Evolutionary conservation across 768 basidiomycete genomes (phyloP), one percentile per base, ranked within the genome.

Genomic region (Tylopilus felleus): DNA sequence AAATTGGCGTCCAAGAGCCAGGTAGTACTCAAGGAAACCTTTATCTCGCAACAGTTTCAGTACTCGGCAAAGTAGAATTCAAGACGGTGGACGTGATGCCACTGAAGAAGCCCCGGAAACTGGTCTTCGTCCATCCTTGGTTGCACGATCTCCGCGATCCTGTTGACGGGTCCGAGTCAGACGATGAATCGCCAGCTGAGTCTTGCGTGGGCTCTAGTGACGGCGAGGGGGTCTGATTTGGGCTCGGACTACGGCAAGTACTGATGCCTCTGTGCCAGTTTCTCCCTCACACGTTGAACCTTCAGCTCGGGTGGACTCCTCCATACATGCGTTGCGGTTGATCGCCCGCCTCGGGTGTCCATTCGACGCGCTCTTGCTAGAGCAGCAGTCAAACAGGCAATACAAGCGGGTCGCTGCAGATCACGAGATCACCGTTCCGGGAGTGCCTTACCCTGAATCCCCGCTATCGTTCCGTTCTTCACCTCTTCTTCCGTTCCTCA

Each of bases 41-140:
- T 19, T 49, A 53, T 41, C 51, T n/a, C 2, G 47, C 51, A n/a
- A 29, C 6, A 3, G 42, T 43, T 10, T 13, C 41, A 17, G 10
- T 12, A 1, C 21, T 58, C 3, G 53, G 50, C 22, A n/a, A 52
- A 2, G 46, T 58, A 14, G 36, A 50, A 2, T 55, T 58, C 12
- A 38, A 23, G 23, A 48, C 53, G 8, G 1, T 21, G 5, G 29
- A 41, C 27, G 10, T 3, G 9, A 16, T 52, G 9, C 35, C 35
- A 3, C 5, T 45, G 19, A 23, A 1, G 12, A 3, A 13, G 12
- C 50, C 49, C 1, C 38, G 43, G 13, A 42, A 36, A 14, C 40
- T 52, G 2, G 12, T 52, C 4, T 53, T 60, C 10, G 50, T 55
- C 2, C 23, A 54, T 17, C 59, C 57, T 1, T 58, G 59, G 56